These are phyloP conservation scores for Proliferodiscus dingleyae DNA, from an alignment of 2,329 filamentous ascomycete species.

Conservation along the genomic window DNA sequence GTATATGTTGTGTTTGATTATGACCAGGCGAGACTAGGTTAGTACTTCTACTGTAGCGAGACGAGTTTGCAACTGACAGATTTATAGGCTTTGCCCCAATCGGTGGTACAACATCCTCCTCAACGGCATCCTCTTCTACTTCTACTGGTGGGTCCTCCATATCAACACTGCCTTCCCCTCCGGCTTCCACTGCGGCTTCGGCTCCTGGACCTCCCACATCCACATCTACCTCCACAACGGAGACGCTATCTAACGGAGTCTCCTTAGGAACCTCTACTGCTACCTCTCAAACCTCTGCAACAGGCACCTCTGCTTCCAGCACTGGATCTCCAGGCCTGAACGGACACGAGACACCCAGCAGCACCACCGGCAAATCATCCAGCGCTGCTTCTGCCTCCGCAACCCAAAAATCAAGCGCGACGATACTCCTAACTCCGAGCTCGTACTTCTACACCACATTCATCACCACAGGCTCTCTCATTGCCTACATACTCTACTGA, in stretches of 20 bases:
- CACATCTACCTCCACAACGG: conserved; percentile 5
- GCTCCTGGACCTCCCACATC: conserved; percentile 7
- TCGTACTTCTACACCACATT: neutral
- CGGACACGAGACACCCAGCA: conserved; percentile 34
- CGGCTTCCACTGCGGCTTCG: conserved; percentile 1
- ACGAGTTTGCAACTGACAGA: conserved; percentile 9
- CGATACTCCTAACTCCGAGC: neutral
- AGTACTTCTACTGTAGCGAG: conserved; percentile 21
- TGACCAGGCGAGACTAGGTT: conserved; percentile 61
- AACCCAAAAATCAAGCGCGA: conserved; percentile 1
- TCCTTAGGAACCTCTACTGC: conserved; percentile 34
- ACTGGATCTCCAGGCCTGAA: conserved; percentile 31
- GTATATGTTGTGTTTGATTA: conserved; percentile 79
- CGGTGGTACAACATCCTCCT: conserved; percentile 9
- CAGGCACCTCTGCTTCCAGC: conserved; percentile 9
- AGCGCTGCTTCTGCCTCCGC: neutral
- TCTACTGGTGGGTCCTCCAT: conserved; percentile 21
- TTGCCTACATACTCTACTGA: neutral
- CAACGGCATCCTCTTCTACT: conserved; percentile 15
- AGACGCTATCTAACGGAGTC: conserved; percentile 9
- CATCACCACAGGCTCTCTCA: neutral
- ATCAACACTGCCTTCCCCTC: neutral
- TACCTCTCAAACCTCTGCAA: conserved; percentile 4
- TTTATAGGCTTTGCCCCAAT: conserved; percentile 20
- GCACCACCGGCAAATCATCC: conserved; percentile 7